Conservation (phyloP, 176 grass and related monocot species). For the Sorghum bicolor region DNA sequence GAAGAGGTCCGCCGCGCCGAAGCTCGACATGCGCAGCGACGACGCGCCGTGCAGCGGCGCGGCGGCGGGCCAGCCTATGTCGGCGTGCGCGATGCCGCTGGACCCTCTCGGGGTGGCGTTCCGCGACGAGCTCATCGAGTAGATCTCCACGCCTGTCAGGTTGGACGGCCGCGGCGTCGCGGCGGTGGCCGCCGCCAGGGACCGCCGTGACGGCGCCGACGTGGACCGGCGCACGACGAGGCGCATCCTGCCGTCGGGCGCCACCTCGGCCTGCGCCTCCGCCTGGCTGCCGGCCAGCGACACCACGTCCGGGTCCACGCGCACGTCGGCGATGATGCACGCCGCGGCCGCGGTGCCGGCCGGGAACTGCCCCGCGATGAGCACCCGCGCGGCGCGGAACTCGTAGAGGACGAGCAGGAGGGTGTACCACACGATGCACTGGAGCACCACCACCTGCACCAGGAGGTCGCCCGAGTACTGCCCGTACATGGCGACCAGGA, state of each 20-base stretch:
- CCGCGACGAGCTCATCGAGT: slow-evolving; percentile 65
- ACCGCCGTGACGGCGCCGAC: slow-evolving; percentile 29
- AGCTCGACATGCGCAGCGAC: slow-evolving; percentile 47
- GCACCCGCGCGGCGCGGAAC: slow-evolving; percentile 47
- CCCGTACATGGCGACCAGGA: slow-evolving; percentile 61
- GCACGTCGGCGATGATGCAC: slow-evolving; percentile 35
- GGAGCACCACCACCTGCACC: slow-evolving; percentile 63
- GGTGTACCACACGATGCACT: slow-evolving; percentile 71
- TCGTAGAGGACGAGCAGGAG: slow-evolving; percentile 63
- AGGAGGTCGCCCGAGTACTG: slow-evolving; percentile 42
- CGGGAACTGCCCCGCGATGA: slow-evolving; percentile 36
- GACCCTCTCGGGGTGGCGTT: slow-evolving; percentile 72
- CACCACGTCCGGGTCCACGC: slow-evolving; percentile 45
- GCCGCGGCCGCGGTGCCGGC: background rate
- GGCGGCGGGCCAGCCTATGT: slow-evolving; percentile 14
- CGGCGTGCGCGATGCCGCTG: slow-evolving; percentile 59
- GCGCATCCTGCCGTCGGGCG: slow-evolving; percentile 25
- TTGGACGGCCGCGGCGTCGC: slow-evolving; percentile 41
- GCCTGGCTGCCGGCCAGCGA: slow-evolving; percentile 45
- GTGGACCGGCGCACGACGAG: slow-evolving; percentile 36
- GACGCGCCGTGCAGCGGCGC: background rate
- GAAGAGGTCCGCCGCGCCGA: slow-evolving; percentile 71
- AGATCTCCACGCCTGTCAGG: slow-evolving; percentile 51
- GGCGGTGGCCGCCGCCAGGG: background rate
- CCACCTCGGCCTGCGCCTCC: slow-evolving; percentile 39